These are phyloP conservation scores for Magnusiomyces sp. DNA, from an alignment of 1,139 yeast species.

Conservation along the genomic window DNA sequence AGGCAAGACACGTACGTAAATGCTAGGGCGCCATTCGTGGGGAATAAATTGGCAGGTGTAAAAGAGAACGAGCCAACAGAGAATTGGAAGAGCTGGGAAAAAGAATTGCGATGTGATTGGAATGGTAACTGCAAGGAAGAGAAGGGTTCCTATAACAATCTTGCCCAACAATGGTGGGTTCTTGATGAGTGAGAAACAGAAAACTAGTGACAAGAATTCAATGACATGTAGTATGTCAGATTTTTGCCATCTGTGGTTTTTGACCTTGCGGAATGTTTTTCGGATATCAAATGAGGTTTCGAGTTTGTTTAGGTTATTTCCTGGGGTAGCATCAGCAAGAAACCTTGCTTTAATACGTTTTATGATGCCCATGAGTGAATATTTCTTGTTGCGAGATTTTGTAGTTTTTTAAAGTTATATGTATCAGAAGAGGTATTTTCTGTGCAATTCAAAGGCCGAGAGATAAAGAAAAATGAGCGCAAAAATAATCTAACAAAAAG, in stretches of 20 bases:
- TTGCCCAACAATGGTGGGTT: constrained; percentile 43
- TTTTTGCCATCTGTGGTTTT: constrained; percentile 38
- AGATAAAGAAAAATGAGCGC: too few relatives aligned
- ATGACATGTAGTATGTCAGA: constrained; percentile 26
- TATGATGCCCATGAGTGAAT: constrained; percentile 18
- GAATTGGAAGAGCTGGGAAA: constrained; percentile 74
- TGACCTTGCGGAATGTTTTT: constrained; percentile 41
- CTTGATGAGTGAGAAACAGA: constrained; percentile 43
- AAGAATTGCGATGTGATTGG: constrained; percentile 85
- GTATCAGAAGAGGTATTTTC: too few relatives aligned
- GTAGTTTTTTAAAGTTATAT: too few relatives aligned
- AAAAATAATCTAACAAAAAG: too few relatives aligned
- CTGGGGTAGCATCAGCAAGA: constrained; percentile 48
- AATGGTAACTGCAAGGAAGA: constrained; percentile 41
- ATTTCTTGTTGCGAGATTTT: too few relatives aligned
- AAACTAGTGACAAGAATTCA: constrained; percentile 33
- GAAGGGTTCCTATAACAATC: constrained; percentile 21
- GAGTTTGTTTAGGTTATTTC: constrained; percentile 47
- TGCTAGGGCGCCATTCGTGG: constrained; percentile 72
- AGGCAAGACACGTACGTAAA: constrained; percentile 83
- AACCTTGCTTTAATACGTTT: constrained; percentile 23
- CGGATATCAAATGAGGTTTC: constrained; percentile 52
- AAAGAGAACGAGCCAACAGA: constrained; percentile 81
- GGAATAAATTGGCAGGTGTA: constrained; percentile 77
- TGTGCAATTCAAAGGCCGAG: too few relatives aligned